Conservation (phyloP, 129 eudicot genomes). For the Kitagawia praeruptora region DNA sequence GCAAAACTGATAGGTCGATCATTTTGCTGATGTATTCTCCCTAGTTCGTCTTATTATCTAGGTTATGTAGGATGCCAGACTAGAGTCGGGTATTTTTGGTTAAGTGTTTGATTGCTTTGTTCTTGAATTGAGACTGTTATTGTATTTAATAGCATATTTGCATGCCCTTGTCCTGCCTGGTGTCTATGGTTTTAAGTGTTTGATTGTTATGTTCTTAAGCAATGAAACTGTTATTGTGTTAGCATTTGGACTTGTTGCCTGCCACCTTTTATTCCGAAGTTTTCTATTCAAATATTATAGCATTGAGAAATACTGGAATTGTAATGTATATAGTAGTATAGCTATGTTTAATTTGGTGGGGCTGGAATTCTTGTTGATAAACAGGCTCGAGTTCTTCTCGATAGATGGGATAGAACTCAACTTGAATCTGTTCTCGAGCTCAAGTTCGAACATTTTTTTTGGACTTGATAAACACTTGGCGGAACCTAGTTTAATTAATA, state of each 20-base stretch:
- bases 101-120: background rate
- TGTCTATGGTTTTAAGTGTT: background rate
- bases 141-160: background rate
- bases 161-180: background rate
- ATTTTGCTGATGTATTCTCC: background rate
- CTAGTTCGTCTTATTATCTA: background rate
- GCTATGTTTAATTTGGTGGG: no score
- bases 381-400: no score
- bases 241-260: no score
- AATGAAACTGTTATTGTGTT: background rate
- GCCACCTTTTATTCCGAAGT: background rate
- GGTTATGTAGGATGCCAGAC: background rate
- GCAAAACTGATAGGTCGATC: conserved; percentile 28
- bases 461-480: no score
- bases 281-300: background rate
- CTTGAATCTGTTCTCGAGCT: no score
- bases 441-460: no score
- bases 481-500: no score
- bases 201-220: background rate
- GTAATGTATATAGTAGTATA: no score
- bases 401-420: no score
- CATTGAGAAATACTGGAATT: background rate
- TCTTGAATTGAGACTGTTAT: background rate
- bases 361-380: no score
- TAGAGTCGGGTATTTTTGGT: background rate